A percentile compares a stretch with the other conserved stretches of the same genome.
Evolutionary conservation across 805 yeast genomes (phyloP).

Genomic region (Starmerella vitae): DNA sequence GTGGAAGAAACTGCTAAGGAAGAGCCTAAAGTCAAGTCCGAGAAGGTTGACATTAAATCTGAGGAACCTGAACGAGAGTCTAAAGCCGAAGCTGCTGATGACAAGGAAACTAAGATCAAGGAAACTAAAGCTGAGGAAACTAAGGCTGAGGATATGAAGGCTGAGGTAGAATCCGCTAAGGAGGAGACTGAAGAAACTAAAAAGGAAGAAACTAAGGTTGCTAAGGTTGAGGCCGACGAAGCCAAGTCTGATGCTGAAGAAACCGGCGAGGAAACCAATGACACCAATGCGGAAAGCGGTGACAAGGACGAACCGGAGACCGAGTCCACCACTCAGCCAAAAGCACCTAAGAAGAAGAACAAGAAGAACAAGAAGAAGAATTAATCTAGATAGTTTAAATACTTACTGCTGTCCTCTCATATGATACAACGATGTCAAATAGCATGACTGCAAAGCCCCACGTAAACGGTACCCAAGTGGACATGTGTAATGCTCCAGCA

Average conservation of each 20-base stretch:
- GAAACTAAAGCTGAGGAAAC: background rate
- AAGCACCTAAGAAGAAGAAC: conserved; percentile 8
- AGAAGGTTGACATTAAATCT: background rate
- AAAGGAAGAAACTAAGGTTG: conserved; percentile 1
- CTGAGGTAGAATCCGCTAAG: background rate
- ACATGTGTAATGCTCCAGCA: conserved; percentile 74
- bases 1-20: background rate
- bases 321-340: conserved; percentile 3
- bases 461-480: conserved; percentile 88
- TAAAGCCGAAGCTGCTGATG: background rate
- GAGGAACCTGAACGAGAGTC: background rate
- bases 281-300: background rate
- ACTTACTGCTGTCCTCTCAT: conserved; percentile 38
- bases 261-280: conserved; percentile 2
- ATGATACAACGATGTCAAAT: conserved; percentile 53
- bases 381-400: conserved; percentile 2
- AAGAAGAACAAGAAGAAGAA: conserved; percentile 9
- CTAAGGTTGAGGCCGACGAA: conserved; percentile 1
- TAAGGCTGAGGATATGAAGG: no score
- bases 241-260: conserved; percentile 1
- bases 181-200: background rate
- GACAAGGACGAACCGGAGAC: background rate
- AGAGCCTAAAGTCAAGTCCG: background rate
- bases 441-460: conserved; percentile 61
- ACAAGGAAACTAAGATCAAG: background rate